phyloP scores from a whole-genome alignment of 148 eudicot genomes.

The Silene latifolia region DNA sequence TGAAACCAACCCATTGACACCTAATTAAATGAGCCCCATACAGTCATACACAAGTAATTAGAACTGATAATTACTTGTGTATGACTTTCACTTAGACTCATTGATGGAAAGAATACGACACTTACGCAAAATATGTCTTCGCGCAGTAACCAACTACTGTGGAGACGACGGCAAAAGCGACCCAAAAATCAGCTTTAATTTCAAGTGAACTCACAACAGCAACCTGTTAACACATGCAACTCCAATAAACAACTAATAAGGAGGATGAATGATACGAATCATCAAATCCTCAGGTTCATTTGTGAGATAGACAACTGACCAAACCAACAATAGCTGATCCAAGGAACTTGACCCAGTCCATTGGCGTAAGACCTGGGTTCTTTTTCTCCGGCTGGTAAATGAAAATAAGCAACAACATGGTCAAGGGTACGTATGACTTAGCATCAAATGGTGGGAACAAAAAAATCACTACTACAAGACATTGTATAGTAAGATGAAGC shows the following conservation, averaged over 20 bases:
- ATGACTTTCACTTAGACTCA: no score
- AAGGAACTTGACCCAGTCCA: slow-evolving; percentile 98
- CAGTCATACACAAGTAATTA: no score
- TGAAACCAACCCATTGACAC: no score
- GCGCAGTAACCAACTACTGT: slow-evolving; percentile 85
- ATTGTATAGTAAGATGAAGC: not conserved
- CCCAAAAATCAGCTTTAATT: slow-evolving; percentile 78
- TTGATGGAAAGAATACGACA: slow-evolving; percentile 12
- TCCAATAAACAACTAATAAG: not conserved
- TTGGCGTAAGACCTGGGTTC: slow-evolving; percentile 91
- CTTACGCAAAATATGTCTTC: slow-evolving; percentile 94
- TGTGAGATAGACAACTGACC: slow-evolving; percentile 46
- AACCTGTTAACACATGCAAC: slow-evolving; percentile 45
- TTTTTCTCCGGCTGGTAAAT: slow-evolving; percentile 86
- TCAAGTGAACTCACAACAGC: slow-evolving; percentile 78
- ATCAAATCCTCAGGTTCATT: not conserved
- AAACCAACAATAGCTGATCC: slow-evolving; percentile 84
- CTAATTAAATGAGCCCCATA: no score
- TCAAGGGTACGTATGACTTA: not conserved
- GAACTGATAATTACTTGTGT: no score
- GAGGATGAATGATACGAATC: not conserved
- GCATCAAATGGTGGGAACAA: not conserved
- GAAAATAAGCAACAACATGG: slow-evolving; percentile 2
- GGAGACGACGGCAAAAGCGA: slow-evolving; percentile 77
- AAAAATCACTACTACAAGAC: no score